Evolutionary conservation across 495 filamentous ascomycete genomes (phyloP), one percentile per base, ranked within the genome.

Genomic region (Parathielavia hyrcaniae): DNA sequence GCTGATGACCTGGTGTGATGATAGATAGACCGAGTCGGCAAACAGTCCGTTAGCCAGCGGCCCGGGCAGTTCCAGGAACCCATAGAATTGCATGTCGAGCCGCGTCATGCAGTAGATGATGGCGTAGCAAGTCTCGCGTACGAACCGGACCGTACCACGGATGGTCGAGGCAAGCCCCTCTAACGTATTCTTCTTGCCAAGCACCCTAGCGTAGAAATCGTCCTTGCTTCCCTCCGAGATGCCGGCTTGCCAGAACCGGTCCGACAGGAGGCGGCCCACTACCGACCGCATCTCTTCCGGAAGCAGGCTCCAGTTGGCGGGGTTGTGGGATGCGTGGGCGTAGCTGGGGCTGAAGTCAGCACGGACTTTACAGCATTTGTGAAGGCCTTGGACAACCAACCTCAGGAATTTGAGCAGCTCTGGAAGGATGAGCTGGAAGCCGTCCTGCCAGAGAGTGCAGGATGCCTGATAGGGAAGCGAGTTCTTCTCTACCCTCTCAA

Each of bases 171-270:
- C 95, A 53, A 97, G 86, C 0, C 93, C 93, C 72, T 99, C 93
- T 40, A 96, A 79, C 0, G 91, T 95, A 46, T 80, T 79, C 72
- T 89, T 93, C 38, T 95, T 97, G 23, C 86, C 84, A 11, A 86
- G 84, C 34, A 99, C 91, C 43, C 86, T 81, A 43, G 93, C 89
- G 71, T 96, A 97, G 67, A 99, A 99, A 36, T 96, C 90, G 52
- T 97, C 93, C 63, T 90, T 87, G 62, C 87, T 97, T 26, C 95
- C 93, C 61, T 81, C 87, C 0, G 93, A 97, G 41, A 99, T 99
- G 16, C 93, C 93, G 16, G 92, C 88, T 79, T 99, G 93, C 93
- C 93, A 99, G 67, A 99, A 97, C 23, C 93, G 86, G 73, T 99
- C 93, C 1, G 90, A 95, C 17, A 99, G 74, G 47, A 97, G 89